These are phyloP conservation scores for Dictyostelium capitatum DNA, from an alignment of 78 protist species.

Conservation along the genomic window DNA sequence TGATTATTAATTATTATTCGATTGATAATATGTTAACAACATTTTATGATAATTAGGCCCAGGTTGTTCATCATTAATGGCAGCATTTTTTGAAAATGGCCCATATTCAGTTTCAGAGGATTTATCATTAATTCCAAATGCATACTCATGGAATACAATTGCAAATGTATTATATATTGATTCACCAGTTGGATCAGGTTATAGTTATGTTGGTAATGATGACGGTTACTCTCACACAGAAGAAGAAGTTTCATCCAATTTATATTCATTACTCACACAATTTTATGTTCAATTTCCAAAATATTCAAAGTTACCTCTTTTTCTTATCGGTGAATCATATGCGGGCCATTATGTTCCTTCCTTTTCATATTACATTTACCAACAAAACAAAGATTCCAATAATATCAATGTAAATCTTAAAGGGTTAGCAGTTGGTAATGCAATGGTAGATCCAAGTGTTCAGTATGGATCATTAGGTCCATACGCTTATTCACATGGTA, in stretches of 20 bases:
- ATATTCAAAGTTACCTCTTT: conserved; percentile 39
- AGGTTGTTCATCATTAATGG: not conserved
- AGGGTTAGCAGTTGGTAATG: conserved; percentile 87
- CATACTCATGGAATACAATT: conserved; percentile 69
- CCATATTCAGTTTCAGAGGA: conserved; percentile 77
- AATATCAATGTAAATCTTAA: conserved; percentile 40
- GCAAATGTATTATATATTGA: conserved; percentile 76
- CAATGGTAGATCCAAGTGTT: conserved; percentile 54
- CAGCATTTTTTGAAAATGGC: conserved; percentile 84
- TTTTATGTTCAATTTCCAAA: conserved; percentile 37
- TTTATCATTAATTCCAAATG: conserved; percentile 30
- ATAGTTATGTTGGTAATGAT: conserved; percentile 19
- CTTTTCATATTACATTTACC: conserved; percentile 39
- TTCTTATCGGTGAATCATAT: conserved; percentile 6
- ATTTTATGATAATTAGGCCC: not conserved
- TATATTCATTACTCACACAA: conserved; percentile 53
- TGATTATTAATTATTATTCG: too few species aligned
- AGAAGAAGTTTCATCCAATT: conserved; percentile 52
- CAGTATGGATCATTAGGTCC: conserved; percentile 47
- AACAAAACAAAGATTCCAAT: conserved; percentile 12
- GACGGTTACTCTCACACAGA: conserved; percentile 37
- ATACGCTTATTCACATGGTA: conserved; percentile 30
- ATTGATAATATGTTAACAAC: too few species aligned
- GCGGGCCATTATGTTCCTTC: conserved; percentile 91
- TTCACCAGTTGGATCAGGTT: conserved; percentile 89